Conservation (phyloP, 1,284 basidiomycete genomes). For the Rhodofomes roseus region DNA sequence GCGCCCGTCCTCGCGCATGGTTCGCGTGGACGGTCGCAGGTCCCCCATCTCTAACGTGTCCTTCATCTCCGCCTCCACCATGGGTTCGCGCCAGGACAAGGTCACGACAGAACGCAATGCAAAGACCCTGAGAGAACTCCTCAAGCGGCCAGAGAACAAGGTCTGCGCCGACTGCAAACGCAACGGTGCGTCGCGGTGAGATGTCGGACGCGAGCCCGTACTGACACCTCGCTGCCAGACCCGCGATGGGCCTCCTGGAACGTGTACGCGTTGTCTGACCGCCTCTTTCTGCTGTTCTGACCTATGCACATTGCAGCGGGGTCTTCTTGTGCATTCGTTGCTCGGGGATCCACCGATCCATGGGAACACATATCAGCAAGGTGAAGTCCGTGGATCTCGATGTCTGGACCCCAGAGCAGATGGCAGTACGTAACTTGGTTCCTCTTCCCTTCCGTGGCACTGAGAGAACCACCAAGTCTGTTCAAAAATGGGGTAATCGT, state of each 20-base stretch:
- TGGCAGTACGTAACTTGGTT: constrained; percentile 62
- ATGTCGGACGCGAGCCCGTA: constrained; percentile 3
- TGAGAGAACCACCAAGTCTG: constrained; percentile 46
- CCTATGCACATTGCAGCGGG: constrained; percentile 48
- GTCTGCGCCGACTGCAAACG: constrained; percentile 91
- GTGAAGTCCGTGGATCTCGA: constrained; percentile 98
- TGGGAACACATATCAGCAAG: constrained; percentile 97
- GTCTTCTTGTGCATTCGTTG: constrained; percentile 96
- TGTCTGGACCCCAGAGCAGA: constrained; percentile 97
- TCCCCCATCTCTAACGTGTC: constrained; percentile 8
- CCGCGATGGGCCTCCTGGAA: constrained; percentile 99
- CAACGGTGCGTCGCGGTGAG: constrained; percentile 58
- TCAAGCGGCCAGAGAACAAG: constrained; percentile 91
- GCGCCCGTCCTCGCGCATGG: background rate
- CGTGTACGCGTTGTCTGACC: constrained; percentile 50
- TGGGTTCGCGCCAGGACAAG: constrained; percentile 71
- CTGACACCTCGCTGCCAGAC: constrained; percentile 48
- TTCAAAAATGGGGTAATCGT: constrained; percentile 94
- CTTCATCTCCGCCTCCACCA: constrained; percentile 28
- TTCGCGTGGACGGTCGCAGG: background rate
- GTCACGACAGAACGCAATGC: constrained; percentile 78
- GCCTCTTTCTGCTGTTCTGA: background rate
- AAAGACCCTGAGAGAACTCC: constrained; percentile 75
- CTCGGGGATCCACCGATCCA: constrained; percentile 96
- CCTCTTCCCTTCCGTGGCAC: background rate